Conservation (phyloP, 2,329 filamentous ascomycete species). For the Exophiala xenobiotica region DNA sequence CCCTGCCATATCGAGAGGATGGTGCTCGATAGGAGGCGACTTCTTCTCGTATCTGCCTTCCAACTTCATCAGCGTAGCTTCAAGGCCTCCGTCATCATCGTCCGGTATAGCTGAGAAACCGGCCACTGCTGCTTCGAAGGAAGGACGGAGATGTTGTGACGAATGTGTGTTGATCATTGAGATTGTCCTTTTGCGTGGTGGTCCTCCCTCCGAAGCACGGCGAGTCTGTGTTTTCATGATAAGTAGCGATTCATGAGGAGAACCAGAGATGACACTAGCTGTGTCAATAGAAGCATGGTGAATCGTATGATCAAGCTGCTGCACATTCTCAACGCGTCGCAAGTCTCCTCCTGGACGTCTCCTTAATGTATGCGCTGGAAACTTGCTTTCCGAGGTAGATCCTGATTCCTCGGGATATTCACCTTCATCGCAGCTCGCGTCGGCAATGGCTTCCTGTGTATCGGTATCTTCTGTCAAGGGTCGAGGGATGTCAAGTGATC, state of each 20-base stretch:
- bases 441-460: not conserved
- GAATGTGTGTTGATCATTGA: slow-evolving; percentile 53
- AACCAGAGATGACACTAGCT: slow-evolving; percentile 36
- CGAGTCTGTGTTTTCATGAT: slow-evolving; percentile 29
- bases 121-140: slow-evolving; percentile 85
- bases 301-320: slow-evolving; percentile 54
- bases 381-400: slow-evolving; percentile 17
- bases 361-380: slow-evolving; percentile 58
- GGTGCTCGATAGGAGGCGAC: slow-evolving; percentile 31
- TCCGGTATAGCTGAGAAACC: slow-evolving; percentile 86
- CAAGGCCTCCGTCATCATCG: slow-evolving; percentile 83
- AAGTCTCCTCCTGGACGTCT: slow-evolving; percentile 74
- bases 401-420: not conserved
- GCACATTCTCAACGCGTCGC: slow-evolving; percentile 64
- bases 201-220: slow-evolving; percentile 26
- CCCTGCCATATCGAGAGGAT: slow-evolving; percentile 18
- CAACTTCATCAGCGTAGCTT: slow-evolving; percentile 86
- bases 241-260: slow-evolving; percentile 30
- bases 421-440: not conserved
- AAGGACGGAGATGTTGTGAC: slow-evolving; percentile 60
- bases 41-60: slow-evolving; percentile 77
- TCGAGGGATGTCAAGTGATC: not conserved
- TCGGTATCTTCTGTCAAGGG: not conserved
- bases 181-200: slow-evolving; percentile 37
- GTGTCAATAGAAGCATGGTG: slow-evolving; percentile 41